Base-by-base conservation (phyloP, 805 yeast species). In the Cyberlindnera petersonii region DNA sequence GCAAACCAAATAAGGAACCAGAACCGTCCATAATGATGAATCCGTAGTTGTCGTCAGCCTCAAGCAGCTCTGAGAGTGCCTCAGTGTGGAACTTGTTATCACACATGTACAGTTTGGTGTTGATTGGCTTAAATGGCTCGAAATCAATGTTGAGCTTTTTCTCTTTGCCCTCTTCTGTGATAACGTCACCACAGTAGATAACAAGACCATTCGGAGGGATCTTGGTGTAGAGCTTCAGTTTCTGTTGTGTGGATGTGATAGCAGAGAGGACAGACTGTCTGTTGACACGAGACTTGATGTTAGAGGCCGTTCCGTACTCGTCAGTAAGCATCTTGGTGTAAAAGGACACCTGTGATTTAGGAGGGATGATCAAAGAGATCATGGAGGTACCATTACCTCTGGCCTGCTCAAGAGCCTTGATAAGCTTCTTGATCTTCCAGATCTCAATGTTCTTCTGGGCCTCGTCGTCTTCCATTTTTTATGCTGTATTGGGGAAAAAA, bases 11-110 rank as follows among this genome's bases (percentile, higher is more conserved):
- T 51, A 93, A 72, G 3, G 96, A 86, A 44, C 98, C 98, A 64
- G 89, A 88, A 86, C 99, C 99, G 68, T 93, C 99, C 98, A 93
- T 93, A 56, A 93, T 83, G 54, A 93, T 94, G 69, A 93, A 93
- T 35, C 99, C 99, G 55, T 91, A 93, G 65, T 85, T 79, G 63
- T 94, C 96, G 66, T 93, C 98, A 49, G 87, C 80, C 69, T 93
- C 97, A 49, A 93, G 73, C 58, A 93, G 75, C 68, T 93, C 98
- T 32, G 95, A 76, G 39, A 93, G 75, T 6, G 96, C 97, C 68
- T 93, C 99, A 22, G 96, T 94, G 64, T 93, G 98, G 74, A 93
- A 93, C 64, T 91, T 91, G 71, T 89, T 91, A 72, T 93, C 99
- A 78, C 99, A 93, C 54, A 89, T 66, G 61, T 93, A 93, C 50